Evolutionary conservation across 129 eudicot species (phyloP).

Genomic region (Scalesia atractyloides): DNA sequence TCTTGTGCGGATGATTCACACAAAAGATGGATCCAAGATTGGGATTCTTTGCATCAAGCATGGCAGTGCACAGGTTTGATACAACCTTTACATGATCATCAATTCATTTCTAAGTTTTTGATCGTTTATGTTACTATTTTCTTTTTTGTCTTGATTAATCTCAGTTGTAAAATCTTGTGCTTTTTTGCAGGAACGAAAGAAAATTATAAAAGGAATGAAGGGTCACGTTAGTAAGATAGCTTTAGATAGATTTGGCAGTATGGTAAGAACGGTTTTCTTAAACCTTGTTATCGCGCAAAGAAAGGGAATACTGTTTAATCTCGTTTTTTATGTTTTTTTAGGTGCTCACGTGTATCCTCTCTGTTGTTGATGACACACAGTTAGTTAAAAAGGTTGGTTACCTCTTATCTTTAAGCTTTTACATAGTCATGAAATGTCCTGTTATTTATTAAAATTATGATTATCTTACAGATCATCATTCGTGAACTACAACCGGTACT

Average conservation of each 20-base stretch:
- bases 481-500: constrained; percentile 66
- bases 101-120: not conserved
- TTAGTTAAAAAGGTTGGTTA: constrained; percentile 70
- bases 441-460: not conserved
- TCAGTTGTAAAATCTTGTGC: not conserved
- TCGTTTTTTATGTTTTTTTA: constrained; percentile 26
- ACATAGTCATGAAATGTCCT: not conserved
- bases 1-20: constrained; percentile 79
- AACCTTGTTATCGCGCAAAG: not conserved
- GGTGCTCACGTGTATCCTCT: constrained; percentile 80
- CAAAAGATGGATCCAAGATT: constrained; percentile 78
- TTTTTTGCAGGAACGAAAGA: constrained; percentile 73
- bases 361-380: constrained; percentile 91
- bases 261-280: constrained; percentile 44
- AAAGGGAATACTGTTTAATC: not conserved
- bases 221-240: constrained; percentile 76
- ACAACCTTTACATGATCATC: not conserved
- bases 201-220: constrained; percentile 89
- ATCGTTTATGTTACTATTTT: not conserved
- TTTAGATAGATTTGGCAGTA: constrained; percentile 61
- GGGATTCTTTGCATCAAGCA: constrained; percentile 81
- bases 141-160: not conserved
- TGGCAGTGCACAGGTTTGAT: constrained; percentile 91
- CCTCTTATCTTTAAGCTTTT: not conserved
- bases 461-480: constrained; percentile 53